Evolutionary conservation across 179 eudicot genomes (phyloP), one percentile per base, ranked within the genome.

Genomic region (Spinacia oleracea): DNA sequence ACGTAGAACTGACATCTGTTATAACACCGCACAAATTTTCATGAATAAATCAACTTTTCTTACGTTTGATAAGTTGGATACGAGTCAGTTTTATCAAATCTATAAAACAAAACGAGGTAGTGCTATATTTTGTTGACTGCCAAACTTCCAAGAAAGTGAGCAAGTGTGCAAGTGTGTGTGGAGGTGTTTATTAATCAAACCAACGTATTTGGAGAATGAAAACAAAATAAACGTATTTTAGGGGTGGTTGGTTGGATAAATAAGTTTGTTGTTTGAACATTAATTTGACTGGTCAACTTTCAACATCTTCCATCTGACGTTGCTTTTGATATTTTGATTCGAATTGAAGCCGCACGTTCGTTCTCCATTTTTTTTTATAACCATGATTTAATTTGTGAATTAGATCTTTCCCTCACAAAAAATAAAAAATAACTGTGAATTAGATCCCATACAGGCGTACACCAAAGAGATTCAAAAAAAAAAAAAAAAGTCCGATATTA

Each of bases 91-190:
- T 38, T 38, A 3, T 38, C 3, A 66, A 48, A 82, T 79, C 11
- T 72, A 75, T 79, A 83, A 83, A 75, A 72, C 71, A 11, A 27
- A 27, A n/a, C 4, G 69, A 43, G 45, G 43, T 63, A 74, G 75
- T 59, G 83, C 58, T 77, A 81, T 80, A 76, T 83, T 73, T 16
- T 80, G 83, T 78, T 83, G 86, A 83, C 86, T 68, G 21, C 70
- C 78, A 65, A 76, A 72, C 70, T 79, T 72, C 73, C 55, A 11
- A 48, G 71, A 82, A 78, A 70, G 34, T 3, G 77, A 73, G 56
- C 59, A 45, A 58, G 35, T 34, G 76, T 58, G 69, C 48, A 38
- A 27, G 35, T 60, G 69, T 48, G 16, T 79, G 15, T 38, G n/a
- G 53, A 46, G 4, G 53, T 23, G 43, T 20, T 48, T 50, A 14